Evolutionary conservation across 75 land plant genomes (phyloP).

Genomic region (Adiantum capillusveneris): DNA sequence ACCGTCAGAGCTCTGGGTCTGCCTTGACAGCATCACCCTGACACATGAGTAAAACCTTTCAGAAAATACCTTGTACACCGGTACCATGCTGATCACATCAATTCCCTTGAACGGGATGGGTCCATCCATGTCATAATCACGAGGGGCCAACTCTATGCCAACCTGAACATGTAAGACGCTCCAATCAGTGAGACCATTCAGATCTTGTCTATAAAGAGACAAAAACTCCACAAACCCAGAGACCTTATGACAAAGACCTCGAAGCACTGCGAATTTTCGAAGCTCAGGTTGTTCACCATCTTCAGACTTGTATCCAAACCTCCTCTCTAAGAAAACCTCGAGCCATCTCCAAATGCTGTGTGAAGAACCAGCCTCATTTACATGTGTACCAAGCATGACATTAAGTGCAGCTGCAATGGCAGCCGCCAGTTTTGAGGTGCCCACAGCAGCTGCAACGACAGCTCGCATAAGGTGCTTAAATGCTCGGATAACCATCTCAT

Average conservation of each 20-base stretch:
- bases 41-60: neutral
- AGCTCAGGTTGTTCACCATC: constrained; percentile 39
- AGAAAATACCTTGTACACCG: constrained; percentile 69
- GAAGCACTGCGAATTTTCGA: constrained; percentile 79
- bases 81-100: constrained; percentile 92
- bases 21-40: neutral
- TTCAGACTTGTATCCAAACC: constrained; percentile 75
- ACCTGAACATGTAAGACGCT: constrained; percentile 55
- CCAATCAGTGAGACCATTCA: too few species aligned
- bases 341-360: constrained; percentile 50
- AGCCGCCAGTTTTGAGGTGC: constrained; percentile 42
- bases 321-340: constrained; percentile 52
- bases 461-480: constrained; percentile 86
- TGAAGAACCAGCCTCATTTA: constrained; percentile 20
- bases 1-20: neutral
- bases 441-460: constrained; percentile 59
- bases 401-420: constrained; percentile 78
- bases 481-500: constrained; percentile 95
- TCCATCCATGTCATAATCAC: constrained; percentile 79
- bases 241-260: constrained; percentile 95
- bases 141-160: constrained; percentile 86
- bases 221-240: too few species aligned
- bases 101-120: constrained; percentile 63
- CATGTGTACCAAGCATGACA: constrained; percentile 65
- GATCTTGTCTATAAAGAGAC: too few species aligned